Evolutionary conservation across 2,329 filamentous ascomycete species (phyloP).

Genomic region (Neofusicoccum ribis): DNA sequence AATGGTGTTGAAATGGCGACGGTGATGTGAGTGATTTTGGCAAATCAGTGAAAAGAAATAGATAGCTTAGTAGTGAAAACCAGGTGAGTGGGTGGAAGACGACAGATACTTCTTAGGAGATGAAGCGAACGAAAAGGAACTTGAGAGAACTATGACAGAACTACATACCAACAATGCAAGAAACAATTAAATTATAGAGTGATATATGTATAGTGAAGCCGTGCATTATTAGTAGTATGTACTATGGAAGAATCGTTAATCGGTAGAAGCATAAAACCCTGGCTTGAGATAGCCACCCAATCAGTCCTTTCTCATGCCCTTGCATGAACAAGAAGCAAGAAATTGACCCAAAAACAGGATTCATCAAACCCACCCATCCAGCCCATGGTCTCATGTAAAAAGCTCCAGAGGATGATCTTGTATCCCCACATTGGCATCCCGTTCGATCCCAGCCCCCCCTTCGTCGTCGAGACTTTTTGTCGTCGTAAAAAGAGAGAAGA

Average conservation of each 20-base stretch:
- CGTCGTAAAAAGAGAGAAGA: slow-evolving; percentile 3
- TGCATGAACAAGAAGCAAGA: neutral
- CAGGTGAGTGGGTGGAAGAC: too few relatives aligned
- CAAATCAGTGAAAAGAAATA: too few relatives aligned
- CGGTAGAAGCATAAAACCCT: neutral
- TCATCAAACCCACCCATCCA: neutral
- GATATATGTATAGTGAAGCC: neutral
- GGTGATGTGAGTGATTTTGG: too few relatives aligned
- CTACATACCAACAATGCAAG: too few relatives aligned
- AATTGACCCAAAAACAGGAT: neutral
- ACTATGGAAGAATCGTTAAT: slow-evolving; percentile 2
- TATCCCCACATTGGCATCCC: neutral
- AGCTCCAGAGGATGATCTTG: neutral
- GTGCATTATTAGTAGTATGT: slow-evolving; percentile 16
- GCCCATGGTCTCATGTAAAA: neutral
- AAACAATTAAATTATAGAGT: too few relatives aligned
- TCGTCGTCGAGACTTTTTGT: neutral
- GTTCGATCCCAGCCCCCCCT: neutral
- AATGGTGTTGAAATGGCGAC: too few relatives aligned
- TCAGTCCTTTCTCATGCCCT: neutral
- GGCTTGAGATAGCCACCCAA: neutral
- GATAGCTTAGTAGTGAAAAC: too few relatives aligned
- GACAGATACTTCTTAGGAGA: too few relatives aligned
- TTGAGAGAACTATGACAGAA: too few relatives aligned
- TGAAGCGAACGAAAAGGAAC: too few relatives aligned